Conservation (phyloP, 73 alveolate genomes). For the Diophrys sp. region DNA sequence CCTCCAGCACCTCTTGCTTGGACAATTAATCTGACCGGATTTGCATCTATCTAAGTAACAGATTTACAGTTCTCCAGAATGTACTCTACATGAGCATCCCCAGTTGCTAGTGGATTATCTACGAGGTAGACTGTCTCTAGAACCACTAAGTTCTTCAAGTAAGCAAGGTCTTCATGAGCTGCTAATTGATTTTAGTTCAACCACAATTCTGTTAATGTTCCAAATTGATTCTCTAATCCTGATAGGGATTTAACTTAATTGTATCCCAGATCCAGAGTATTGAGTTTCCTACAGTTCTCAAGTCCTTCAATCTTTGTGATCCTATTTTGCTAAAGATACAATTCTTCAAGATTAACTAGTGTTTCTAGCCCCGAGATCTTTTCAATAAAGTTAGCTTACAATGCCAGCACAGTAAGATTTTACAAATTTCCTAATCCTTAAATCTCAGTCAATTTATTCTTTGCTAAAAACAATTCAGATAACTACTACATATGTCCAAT, state of each 20-base stretch:
- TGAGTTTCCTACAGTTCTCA: slow-evolving; percentile 64
- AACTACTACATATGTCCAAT: slow-evolving; percentile 77
- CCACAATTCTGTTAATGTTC: slow-evolving; percentile 86
- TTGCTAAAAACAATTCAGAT: slow-evolving; percentile 86
- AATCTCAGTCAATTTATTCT: slow-evolving; percentile 78
- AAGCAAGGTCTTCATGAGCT: slow-evolving; percentile 62
- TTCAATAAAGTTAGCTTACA: slow-evolving; percentile 88
- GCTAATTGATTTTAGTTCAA: slow-evolving; percentile 81
- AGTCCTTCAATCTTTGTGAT: slow-evolving; percentile 79
- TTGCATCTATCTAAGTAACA: slow-evolving; percentile 59
- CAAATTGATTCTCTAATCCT: slow-evolving; percentile 69
- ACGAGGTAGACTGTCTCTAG: slow-evolving; percentile 82
- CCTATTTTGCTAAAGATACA: slow-evolving; percentile 85
- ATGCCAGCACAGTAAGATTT: slow-evolving; percentile 76
- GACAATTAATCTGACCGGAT: slow-evolving; percentile 32
- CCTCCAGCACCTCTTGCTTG: slow-evolving; percentile 1
- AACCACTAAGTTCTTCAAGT: slow-evolving; percentile 62
- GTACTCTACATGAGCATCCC: slow-evolving; percentile 33
- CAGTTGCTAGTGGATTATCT: slow-evolving; percentile 83
- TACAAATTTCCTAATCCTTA: slow-evolving; percentile 58
- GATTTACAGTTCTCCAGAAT: slow-evolving; percentile 46
- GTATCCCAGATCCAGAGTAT: slow-evolving; percentile 88
- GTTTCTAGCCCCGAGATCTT: slow-evolving; percentile 75
- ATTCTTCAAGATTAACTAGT: slow-evolving; percentile 74
- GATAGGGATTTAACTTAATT: slow-evolving; percentile 80